Base-by-base conservation (phyloP, 192 early-diverging fungal genomes). In the Mortierella hygrophila region DNA sequence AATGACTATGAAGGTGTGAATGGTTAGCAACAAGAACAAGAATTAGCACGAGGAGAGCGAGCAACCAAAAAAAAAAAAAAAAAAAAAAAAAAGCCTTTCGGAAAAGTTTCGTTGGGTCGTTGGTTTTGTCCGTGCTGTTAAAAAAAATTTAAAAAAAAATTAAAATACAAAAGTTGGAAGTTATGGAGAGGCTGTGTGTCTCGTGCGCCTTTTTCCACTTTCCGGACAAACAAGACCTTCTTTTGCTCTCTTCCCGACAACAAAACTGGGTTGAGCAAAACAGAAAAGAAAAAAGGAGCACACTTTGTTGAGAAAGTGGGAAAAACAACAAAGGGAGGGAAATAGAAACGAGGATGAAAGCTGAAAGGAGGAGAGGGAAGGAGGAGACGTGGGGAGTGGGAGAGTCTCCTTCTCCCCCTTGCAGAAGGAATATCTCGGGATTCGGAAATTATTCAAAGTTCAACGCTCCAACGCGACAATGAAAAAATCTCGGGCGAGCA, bases 1-100 rank as follows among this genome's bases (percentile, higher is more conserved):
- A 78, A 93, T 92, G 37, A 90, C 80, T 88, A 79, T 41, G 1
- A 35, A 6, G 18, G 44, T 1, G 23, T 10, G 23, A 6, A 76
- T 11, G 37, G 46, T 70, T 11, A 37, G 52, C 46, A 65, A 44
- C 41, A 41, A 74, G 4, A 32, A 32, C 26, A 44, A 26, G 32
- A 35, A 21, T 32, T 32, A 68, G 13, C 8, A 49, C 7, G 23
- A 29, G 40, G 23, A 15, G 18, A 11, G 37, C 37, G 20, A 76
- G 32, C 23, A 77, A 77, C 8, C 23, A n/a, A 21, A 63, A 16
- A 38, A 0, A 40, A 77, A 77, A 2, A 42, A n/a, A 32, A 63
- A 16, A 38, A 0, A 40, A 72, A 15, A 32, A 1, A 49, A 29
- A 4, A 15, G 15, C 1, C 1, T 2, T 23, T 29, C 60, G 29